Percentiles rank a stretch among this genome's conserved stretches.
Conservation (phyloP, 2,329 filamentous ascomycete genomes). For the Chlorencoelia australis region DNA sequence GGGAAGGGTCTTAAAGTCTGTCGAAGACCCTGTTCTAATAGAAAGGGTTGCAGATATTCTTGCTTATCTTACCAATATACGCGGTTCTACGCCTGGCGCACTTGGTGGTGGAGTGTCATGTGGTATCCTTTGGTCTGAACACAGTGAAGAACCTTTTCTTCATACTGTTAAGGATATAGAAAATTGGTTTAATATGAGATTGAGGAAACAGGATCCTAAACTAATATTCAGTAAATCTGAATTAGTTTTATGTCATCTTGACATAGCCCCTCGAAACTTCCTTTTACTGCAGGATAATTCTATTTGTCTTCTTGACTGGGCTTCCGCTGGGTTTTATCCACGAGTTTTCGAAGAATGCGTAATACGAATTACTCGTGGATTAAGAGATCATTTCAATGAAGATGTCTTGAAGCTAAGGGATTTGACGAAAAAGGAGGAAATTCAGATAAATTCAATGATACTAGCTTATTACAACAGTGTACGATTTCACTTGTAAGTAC, state of each 20-base stretch:
- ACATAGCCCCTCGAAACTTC: slow-evolving; percentile 8
- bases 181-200: slow-evolving; percentile 8
- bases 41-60: slow-evolving; percentile 6
- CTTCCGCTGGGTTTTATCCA: slow-evolving; percentile 1
- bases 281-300: slow-evolving; percentile 5
- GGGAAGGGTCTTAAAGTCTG: slow-evolving; percentile 4
- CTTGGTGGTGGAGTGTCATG: slow-evolving; percentile 6
- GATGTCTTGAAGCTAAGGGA: slow-evolving; percentile 6
- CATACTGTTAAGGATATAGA: slow-evolving; percentile 6
- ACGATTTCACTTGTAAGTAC: slow-evolving; percentile 9
- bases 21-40: slow-evolving; percentile 5
- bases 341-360: slow-evolving; percentile 6
- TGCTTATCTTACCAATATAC: slow-evolving; percentile 6
- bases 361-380: slow-evolving; percentile 7
- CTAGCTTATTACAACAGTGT: slow-evolving; percentile 10
- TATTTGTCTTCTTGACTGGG: slow-evolving; percentile 8
- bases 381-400: slow-evolving; percentile 7
- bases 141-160: slow-evolving; percentile 6
- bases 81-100: slow-evolving; percentile 2
- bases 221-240: slow-evolving; percentile 5
- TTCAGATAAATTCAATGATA: slow-evolving; percentile 10
- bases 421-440: slow-evolving; percentile 9
- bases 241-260: slow-evolving; percentile 6
- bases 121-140: slow-evolving; percentile 7
- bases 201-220: slow-evolving; percentile 6